phyloP scores from a whole-genome alignment of 495 filamentous ascomycete genomes.

The Hyaloscypha bicolor region DNA sequence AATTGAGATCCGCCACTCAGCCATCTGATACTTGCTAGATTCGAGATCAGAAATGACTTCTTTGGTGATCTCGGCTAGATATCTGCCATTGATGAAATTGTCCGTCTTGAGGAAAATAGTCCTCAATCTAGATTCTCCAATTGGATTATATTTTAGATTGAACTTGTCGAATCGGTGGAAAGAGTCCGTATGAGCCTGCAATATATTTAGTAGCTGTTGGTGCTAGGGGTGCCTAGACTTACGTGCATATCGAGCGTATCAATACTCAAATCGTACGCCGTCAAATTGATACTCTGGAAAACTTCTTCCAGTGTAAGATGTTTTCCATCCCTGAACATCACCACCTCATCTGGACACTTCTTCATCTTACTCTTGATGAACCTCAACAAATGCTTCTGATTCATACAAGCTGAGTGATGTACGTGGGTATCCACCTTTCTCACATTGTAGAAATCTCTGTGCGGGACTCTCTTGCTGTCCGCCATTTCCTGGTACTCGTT shows the following conservation, averaged over 20 bases:
- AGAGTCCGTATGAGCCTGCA: constrained; percentile 90
- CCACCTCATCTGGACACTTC: constrained; percentile 91
- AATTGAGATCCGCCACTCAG: constrained; percentile 97
- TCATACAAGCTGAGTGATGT: constrained; percentile 99
- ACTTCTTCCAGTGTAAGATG: constrained; percentile 89
- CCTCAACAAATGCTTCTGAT: constrained; percentile 95
- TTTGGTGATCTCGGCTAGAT: constrained; percentile 95
- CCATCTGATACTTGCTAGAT: constrained; percentile 99
- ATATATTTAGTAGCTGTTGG: neutral
- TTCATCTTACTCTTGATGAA: constrained; percentile 99
- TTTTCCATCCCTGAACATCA: constrained; percentile 91
- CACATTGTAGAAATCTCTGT: constrained; percentile 98
- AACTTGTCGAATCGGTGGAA: constrained; percentile 99
- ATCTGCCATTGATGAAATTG: constrained; percentile 94
- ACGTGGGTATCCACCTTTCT: constrained; percentile 99
- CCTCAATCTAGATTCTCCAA: constrained; percentile 90
- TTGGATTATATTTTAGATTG: constrained; percentile 97
- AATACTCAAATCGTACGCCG: constrained; percentile 96
- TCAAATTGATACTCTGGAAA: constrained; percentile 95
- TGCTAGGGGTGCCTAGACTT: constrained; percentile 3
- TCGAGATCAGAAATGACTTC: constrained; percentile 98
- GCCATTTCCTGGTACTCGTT: constrained; percentile 98
- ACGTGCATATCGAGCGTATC: constrained; percentile 97
- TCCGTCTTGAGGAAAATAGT: constrained; percentile 99
- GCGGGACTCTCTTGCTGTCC: constrained; percentile 95